A percentile compares a stretch with the other conserved stretches of the same genome.
Evolutionary conservation across 1,139 yeast genomes (phyloP).

Genomic region (Kodamaea suecica): DNA sequence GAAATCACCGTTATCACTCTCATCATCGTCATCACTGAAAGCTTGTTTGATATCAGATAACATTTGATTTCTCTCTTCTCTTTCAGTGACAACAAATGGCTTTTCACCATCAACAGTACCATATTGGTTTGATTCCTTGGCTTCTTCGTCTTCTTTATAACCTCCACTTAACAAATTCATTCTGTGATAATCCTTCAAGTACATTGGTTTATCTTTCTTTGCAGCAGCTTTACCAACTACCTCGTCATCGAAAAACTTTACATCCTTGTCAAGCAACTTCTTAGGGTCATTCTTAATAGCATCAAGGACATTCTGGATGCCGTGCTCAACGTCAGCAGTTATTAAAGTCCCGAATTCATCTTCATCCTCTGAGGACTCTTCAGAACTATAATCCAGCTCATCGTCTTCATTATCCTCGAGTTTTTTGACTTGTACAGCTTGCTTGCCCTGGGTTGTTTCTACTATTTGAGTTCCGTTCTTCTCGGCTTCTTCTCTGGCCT

Average conservation of each 20-base stretch:
- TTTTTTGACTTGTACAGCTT: conserved; percentile 7
- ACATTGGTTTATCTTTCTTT: conserved; percentile 71
- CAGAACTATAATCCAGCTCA: conserved; percentile 12
- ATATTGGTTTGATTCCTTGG: conserved; percentile 18
- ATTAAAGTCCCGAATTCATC: conserved; percentile 89
- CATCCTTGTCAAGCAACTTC: conserved; percentile 61
- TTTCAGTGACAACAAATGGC: conserved; percentile 69
- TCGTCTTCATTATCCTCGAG: conserved; percentile 9
- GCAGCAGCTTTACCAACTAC: conserved; percentile 25
- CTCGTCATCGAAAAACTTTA: conserved; percentile 68
- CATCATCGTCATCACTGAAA: conserved; percentile 47
- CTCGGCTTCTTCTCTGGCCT: conserved; percentile 57
- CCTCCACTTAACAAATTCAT: conserved; percentile 67
- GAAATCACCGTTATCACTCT: conserved; percentile 43
- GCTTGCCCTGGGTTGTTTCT: conserved; percentile 3
- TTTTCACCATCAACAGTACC: conserved; percentile 57
- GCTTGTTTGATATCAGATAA: conserved; percentile 73
- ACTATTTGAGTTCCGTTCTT: conserved; percentile 6
- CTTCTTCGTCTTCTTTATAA: conserved; percentile 50
- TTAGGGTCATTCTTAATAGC: conserved; percentile 68
- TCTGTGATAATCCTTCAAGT: conserved; percentile 89
- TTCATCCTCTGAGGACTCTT: conserved; percentile 64
- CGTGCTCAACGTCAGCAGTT: conserved; percentile 81
- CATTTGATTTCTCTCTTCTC: conserved; percentile 69
- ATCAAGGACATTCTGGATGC: conserved; percentile 66